phyloP scores from a whole-genome alignment of 1,139 yeast genomes.

The Sugiyamaella japonica region DNA sequence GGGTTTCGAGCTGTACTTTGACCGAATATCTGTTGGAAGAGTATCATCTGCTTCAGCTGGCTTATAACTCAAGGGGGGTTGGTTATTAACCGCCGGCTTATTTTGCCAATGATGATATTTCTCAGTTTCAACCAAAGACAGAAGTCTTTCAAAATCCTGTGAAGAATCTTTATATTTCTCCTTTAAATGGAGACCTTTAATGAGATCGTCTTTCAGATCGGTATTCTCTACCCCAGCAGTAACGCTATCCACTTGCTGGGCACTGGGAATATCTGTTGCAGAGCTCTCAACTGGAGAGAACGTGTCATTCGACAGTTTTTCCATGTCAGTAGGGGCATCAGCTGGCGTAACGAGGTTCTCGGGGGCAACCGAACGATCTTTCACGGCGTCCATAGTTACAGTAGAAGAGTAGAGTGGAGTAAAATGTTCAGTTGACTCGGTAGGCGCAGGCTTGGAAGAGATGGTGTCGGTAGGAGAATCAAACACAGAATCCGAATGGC shows the following conservation, averaged over 20 bases:
- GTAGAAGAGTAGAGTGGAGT: background rate
- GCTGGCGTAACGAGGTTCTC: no score
- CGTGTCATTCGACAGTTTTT: conserved; percentile 6
- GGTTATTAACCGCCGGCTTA: background rate
- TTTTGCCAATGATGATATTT: background rate
- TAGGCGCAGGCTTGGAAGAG: background rate
- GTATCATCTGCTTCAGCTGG: conserved; percentile 23
- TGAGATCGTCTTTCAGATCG: conserved; percentile 18
- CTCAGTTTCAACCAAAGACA: conserved; percentile 23
- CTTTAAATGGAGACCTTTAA: conserved; percentile 17
- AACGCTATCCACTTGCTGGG: conserved; percentile 13
- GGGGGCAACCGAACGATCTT: no score
- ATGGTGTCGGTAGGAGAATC: background rate
- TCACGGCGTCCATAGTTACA: conserved; percentile 1
- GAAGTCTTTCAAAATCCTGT: conserved; percentile 25
- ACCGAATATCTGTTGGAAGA: conserved; percentile 28
- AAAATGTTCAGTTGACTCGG: background rate
- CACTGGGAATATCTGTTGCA: background rate
- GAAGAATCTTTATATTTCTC: conserved; percentile 22
- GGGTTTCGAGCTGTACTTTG: conserved; percentile 12
- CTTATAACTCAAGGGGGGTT: background rate
- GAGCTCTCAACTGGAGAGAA: conserved; percentile 7
- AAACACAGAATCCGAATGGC: background rate
- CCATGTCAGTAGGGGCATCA: background rate
- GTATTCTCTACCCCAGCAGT: conserved; percentile 1